phyloP scores from a whole-genome alignment of 768 basidiomycete genomes.

The Mrakia hoshinonis region DNA sequence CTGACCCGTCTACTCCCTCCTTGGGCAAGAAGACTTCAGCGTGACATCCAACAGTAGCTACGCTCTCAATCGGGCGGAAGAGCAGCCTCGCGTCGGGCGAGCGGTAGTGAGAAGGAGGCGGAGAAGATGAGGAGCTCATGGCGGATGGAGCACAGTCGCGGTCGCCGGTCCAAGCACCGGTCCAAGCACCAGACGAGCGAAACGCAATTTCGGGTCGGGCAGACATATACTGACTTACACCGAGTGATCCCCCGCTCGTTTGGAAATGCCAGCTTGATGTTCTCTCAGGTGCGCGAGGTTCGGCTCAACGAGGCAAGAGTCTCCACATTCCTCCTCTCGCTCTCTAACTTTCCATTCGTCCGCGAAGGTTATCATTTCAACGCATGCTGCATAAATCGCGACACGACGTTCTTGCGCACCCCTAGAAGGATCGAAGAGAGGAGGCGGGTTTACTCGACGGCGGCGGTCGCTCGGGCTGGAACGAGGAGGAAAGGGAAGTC shows the following conservation, averaged over 20 bases:
- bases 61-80: neutral
- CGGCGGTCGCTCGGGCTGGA: conserved; percentile 37
- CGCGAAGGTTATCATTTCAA: neutral
- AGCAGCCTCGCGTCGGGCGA: neutral
- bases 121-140: neutral
- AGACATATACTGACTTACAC: no score
- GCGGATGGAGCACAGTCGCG: neutral
- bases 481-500: neutral
- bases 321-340: neutral
- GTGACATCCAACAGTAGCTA: neutral
- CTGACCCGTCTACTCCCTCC: neutral
- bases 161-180: no score
- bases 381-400: conserved; percentile 5
- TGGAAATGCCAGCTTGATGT: no score
- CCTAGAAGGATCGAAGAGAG: neutral
- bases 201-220: no score
- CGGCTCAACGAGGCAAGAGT: no score
- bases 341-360: neutral
- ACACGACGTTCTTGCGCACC: neutral
- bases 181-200: no score
- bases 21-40: conserved; percentile 14
- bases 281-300: no score
- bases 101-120: neutral
- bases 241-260: no score
- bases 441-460: conserved; percentile 34